Conservation (phyloP, 2,329 filamentous ascomycete species). For the Aspergillus sp. region DNA sequence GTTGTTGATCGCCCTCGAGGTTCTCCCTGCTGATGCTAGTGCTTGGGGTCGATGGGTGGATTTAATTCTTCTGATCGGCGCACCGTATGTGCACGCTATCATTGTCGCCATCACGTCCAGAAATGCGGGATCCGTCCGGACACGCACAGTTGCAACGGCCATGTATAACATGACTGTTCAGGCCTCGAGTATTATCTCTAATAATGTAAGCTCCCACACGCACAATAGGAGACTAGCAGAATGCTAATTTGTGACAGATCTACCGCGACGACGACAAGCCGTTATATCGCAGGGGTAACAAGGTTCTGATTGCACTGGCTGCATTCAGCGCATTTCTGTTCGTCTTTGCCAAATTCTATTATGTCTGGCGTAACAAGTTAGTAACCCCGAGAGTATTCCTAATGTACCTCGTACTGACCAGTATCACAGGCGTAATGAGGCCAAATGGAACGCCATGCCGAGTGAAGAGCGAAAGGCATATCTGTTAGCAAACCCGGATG, state of each 20-base stretch:
- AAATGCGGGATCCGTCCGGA: conserved; percentile 38
- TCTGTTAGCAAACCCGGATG: conserved; percentile 30
- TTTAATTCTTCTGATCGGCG: conserved; percentile 48
- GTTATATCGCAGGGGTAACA: conserved; percentile 54
- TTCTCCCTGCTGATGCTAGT: conserved; percentile 41
- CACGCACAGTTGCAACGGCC: conserved; percentile 38
- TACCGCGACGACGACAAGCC: conserved; percentile 51
- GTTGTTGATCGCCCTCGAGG: conserved; percentile 46
- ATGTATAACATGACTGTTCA: conserved; percentile 44
- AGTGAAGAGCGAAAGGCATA: conserved; percentile 33
- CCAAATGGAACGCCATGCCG: conserved; percentile 36
- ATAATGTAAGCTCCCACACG: conserved; percentile 26
- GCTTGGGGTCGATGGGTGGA: conserved; percentile 49
- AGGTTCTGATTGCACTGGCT: conserved; percentile 49
- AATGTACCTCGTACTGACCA: not conserved
- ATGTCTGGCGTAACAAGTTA: conserved; percentile 36
- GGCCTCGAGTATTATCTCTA: conserved; percentile 33
- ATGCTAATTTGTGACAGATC: conserved; percentile 34
- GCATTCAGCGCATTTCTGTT: conserved; percentile 47
- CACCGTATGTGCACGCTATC: conserved; percentile 55
- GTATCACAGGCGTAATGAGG: conserved; percentile 22
- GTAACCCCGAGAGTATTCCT: conserved; percentile 2
- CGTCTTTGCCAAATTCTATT: conserved; percentile 37
- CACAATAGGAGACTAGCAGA: not conserved
- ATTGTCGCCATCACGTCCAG: conserved; percentile 41